A percentile compares a stretch with the other conserved stretches of the same genome.
Evolutionary conservation across 2,329 filamentous ascomycete species (phyloP).

Genomic region (Diaporthe batatas): DNA sequence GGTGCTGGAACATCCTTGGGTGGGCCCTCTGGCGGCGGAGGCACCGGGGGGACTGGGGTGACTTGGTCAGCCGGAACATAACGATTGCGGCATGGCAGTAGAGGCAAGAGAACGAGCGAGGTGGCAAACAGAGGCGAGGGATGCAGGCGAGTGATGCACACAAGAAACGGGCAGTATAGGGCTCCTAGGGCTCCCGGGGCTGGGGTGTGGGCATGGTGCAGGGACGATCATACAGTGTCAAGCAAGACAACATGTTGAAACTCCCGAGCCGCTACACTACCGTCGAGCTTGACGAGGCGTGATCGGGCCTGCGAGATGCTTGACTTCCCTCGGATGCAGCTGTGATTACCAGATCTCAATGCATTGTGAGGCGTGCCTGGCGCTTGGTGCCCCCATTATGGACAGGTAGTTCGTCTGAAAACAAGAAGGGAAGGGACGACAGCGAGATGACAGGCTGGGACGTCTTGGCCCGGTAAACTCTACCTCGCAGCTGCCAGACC

Average conservation of each 20-base stretch:
- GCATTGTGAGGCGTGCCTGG: slow-evolving; percentile 5
- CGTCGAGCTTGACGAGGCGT: slow-evolving; percentile 8
- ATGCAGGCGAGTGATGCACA: slow-evolving; percentile 32
- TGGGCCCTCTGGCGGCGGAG: slow-evolving; percentile 46
- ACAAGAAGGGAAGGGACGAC: slow-evolving; percentile 11
- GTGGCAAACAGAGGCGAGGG: slow-evolving; percentile 38
- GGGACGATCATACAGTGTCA: slow-evolving; percentile 40
- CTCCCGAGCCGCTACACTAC: slow-evolving; percentile 28
- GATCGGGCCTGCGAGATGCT: slow-evolving; percentile 16
- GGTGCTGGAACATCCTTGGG: slow-evolving; percentile 69
- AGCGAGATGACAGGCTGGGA: slow-evolving; percentile 14
- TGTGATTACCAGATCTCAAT: slow-evolving; percentile 17
- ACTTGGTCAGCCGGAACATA: slow-evolving; percentile 36
- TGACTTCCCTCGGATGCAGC: slow-evolving; percentile 17
- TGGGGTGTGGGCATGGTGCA: slow-evolving; percentile 38
- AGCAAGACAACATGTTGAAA: slow-evolving; percentile 34
- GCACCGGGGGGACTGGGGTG: slow-evolving; percentile 33
- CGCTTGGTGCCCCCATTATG: slow-evolving; percentile 8
- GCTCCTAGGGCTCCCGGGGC: slow-evolving; percentile 10
- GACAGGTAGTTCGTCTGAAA: slow-evolving; percentile 22
- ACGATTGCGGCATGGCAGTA: slow-evolving; percentile 32
- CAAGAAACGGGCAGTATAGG: slow-evolving; percentile 15
- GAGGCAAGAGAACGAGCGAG: slow-evolving; percentile 37
- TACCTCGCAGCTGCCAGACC: slow-evolving; percentile 4
- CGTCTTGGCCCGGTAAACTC: slow-evolving; percentile 11